These are phyloP conservation scores for Monosporascus sp. DNA, from an alignment of 2,329 filamentous ascomycete species.

Conservation along the genomic window DNA sequence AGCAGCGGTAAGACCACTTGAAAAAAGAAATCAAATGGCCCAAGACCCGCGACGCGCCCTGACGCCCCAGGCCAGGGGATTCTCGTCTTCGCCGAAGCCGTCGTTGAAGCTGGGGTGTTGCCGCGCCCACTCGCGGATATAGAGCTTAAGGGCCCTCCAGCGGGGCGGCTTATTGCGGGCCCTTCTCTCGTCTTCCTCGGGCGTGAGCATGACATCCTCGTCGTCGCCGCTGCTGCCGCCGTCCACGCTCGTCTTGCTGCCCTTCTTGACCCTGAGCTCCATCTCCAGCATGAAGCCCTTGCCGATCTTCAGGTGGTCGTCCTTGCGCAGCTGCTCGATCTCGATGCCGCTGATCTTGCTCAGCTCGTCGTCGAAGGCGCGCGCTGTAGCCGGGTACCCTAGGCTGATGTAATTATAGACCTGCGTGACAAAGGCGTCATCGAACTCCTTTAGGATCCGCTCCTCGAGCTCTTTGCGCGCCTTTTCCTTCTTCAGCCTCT, in stretches of 20 bases:
- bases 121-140: constrained; percentile 84
- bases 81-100: constrained; percentile 54
- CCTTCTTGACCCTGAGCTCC: constrained; percentile 31
- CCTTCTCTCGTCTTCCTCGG: constrained; percentile 44
- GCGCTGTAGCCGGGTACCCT: constrained; percentile 82
- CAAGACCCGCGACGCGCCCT: constrained; percentile 65
- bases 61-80: constrained; percentile 63
- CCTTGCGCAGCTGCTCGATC: constrained; percentile 66
- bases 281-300: constrained; percentile 68
- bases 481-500: constrained; percentile 46
- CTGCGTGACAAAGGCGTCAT: constrained; percentile 83
- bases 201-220: constrained; percentile 26
- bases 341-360: constrained; percentile 71
- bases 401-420: constrained; percentile 96
- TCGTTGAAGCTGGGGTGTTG: constrained; percentile 72
- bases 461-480: constrained; percentile 46
- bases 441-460: constrained; percentile 62
- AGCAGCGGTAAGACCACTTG: neutral
- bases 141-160: constrained; percentile 79
- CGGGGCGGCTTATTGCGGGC: constrained; percentile 46
- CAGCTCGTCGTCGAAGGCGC: constrained; percentile 79
- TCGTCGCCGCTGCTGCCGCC: constrained; percentile 6
- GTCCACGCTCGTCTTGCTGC: neutral
- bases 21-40: constrained; percentile 50
- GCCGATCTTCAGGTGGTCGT: constrained; percentile 50